Evolutionary conservation across 768 basidiomycete genomes (phyloP).

Genomic region (Mycena rebaudengoi): DNA sequence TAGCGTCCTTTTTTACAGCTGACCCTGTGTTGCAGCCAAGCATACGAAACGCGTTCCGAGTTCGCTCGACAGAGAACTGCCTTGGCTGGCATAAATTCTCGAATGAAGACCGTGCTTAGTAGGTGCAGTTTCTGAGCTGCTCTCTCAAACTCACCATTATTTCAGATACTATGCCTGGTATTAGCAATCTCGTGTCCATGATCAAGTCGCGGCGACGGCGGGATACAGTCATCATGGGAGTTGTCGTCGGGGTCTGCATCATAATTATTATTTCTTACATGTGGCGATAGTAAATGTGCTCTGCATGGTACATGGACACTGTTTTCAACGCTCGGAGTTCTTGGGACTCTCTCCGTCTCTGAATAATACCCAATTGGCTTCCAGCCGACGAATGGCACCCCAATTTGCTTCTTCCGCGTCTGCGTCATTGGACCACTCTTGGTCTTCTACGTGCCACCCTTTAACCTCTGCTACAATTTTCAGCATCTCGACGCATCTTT

Average conservation of each 20-base stretch:
- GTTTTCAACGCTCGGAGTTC: not conserved
- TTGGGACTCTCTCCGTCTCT: conserved; percentile 28
- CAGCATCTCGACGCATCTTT: conserved; percentile 82
- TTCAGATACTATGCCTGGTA: conserved; percentile 91
- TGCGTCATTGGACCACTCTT: conserved; percentile 54
- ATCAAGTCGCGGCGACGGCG: conserved; percentile 90
- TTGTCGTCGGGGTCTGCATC: conserved; percentile 86
- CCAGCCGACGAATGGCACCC: conserved; percentile 74
- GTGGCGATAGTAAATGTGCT: conserved; percentile 53
- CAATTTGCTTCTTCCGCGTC: conserved; percentile 51
- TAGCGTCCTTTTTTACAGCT: conserved; percentile 1
- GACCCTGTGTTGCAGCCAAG: conserved; percentile 76
- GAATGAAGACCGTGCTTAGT: conserved; percentile 89
- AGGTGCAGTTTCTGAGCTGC: conserved; percentile 35
- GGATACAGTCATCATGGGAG: conserved; percentile 89
- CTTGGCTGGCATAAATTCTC: conserved; percentile 79
- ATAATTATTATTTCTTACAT: conserved; percentile 62
- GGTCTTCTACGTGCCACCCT: conserved; percentile 80
- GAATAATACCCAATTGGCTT: conserved; percentile 78
- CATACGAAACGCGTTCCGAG: conserved; percentile 95
- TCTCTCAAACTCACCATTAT: conserved; percentile 2
- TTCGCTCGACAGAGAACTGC: conserved; percentile 84
- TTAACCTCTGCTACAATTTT: conserved; percentile 75
- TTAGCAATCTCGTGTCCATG: conserved; percentile 90
- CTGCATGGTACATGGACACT: not conserved